Evolutionary conservation across 768 basidiomycete genomes (phyloP).

Genomic region (Crassisporium funariophilum): DNA sequence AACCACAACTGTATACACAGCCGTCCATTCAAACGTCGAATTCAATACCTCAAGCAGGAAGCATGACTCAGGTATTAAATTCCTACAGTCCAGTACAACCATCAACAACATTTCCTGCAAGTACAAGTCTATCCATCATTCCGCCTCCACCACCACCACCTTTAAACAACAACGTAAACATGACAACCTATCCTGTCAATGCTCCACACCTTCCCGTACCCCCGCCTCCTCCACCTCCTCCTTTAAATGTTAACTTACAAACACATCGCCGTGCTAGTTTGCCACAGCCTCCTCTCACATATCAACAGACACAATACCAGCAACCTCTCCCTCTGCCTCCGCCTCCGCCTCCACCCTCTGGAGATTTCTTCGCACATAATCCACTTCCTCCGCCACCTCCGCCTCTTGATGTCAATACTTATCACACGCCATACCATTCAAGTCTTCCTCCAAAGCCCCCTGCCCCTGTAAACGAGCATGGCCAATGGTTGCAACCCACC

Average conservation of each 20-base stretch:
- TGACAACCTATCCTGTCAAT: slow-evolving; percentile 14
- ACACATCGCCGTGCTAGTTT: slow-evolving; percentile 49
- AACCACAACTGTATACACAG: slow-evolving; percentile 44
- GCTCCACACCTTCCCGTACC: slow-evolving; percentile 10
- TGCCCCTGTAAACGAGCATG: slow-evolving; percentile 31
- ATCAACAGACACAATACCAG: slow-evolving; percentile 34
- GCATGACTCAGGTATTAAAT: slow-evolving; percentile 22
- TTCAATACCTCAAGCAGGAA: slow-evolving; percentile 28
- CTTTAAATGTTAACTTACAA: slow-evolving; percentile 8
- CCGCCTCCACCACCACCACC: slow-evolving; percentile 42
- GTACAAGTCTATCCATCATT: slow-evolving; percentile 25
- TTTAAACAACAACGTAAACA: slow-evolving; percentile 12
- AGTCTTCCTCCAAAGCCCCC: slow-evolving; percentile 44
- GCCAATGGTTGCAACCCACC: slow-evolving; percentile 34
- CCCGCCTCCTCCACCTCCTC: slow-evolving; percentile 31
- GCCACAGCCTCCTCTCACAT: slow-evolving; percentile 50
- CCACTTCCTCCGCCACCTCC: slow-evolving; percentile 39
- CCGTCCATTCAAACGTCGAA: slow-evolving; percentile 32
- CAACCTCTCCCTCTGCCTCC: slow-evolving; percentile 20
- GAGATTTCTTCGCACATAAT: slow-evolving; percentile 30
- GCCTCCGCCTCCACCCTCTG: slow-evolving; percentile 39
- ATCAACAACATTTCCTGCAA: slow-evolving; percentile 26
- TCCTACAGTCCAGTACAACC: slow-evolving; percentile 29
- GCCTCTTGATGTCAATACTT: slow-evolving; percentile 22
- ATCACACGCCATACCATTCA: slow-evolving; percentile 30